Conservation (phyloP, 306 rosid genomes). For the Alnus glutinosa region DNA sequence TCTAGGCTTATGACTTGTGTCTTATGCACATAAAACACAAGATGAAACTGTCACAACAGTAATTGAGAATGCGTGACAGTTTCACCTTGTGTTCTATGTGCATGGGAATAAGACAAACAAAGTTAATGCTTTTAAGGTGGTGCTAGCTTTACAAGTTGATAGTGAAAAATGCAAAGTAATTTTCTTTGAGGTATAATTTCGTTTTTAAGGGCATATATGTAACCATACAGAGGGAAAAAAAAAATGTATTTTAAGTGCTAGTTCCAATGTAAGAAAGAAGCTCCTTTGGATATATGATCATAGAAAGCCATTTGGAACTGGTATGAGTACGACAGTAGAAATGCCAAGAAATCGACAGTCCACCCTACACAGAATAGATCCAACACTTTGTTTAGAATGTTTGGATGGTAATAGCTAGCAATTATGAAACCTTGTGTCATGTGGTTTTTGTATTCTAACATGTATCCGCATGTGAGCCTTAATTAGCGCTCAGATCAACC, state of each 20-base stretch:
- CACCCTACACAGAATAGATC: slow-evolving; percentile 4
- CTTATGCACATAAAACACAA: too few species aligned
- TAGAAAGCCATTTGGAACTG: background rate
- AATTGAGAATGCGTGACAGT: too few species aligned
- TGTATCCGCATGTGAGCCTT: background rate
- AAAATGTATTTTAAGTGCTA: too few species aligned
- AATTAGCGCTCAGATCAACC: too few species aligned
- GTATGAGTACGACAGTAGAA: slow-evolving; percentile 17
- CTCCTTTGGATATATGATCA: background rate
- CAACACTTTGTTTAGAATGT: background rate
- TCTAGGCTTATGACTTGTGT: too few species aligned
- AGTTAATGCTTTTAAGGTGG: background rate
- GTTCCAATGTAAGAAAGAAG: too few species aligned
- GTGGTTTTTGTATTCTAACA: background rate
- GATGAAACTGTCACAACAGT: too few species aligned
- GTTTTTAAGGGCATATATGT: background rate
- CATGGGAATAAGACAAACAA: background rate
- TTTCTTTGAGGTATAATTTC: background rate
- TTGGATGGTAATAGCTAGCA: slow-evolving; percentile 1
- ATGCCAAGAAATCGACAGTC: slow-evolving; percentile 21
- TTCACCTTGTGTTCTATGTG: too few species aligned
- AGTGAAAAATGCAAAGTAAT: background rate
- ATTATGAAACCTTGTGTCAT: background rate
- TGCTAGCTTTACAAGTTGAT: background rate
- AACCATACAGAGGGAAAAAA: too few species aligned